Evolutionary conservation across 148 eudicot species (phyloP).

Genomic region (Vaccinium vitisidaea): DNA sequence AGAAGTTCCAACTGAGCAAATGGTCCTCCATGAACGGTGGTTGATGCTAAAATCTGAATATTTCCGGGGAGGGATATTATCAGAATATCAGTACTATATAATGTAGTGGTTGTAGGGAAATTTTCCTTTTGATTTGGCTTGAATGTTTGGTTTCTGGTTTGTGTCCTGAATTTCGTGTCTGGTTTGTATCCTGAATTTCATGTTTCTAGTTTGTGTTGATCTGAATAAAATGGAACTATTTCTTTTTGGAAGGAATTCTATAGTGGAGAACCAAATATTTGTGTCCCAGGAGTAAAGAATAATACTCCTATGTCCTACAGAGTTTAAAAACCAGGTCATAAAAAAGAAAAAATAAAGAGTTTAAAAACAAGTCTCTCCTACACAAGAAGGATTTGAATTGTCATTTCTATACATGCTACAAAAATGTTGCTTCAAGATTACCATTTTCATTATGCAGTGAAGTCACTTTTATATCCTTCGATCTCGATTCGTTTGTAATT

Average conservation of each 20-base stretch:
- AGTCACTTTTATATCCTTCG: too few relatives aligned
- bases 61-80: not conserved
- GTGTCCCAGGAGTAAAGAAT: not conserved
- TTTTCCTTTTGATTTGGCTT: not conserved
- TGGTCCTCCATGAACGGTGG: constrained; percentile 17
- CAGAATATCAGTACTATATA: not conserved
- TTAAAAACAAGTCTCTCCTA: not conserved
- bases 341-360: too few relatives aligned
- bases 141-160: not conserved
- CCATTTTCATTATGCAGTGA: not conserved
- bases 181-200: not conserved
- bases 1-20: constrained; percentile 27
- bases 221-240: not conserved
- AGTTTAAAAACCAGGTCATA: not conserved
- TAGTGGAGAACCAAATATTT: not conserved
- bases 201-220: not conserved
- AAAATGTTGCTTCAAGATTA: too few relatives aligned
- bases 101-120: not conserved
- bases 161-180: not conserved
- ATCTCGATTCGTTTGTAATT: too few relatives aligned
- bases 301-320: not conserved
- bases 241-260: not conserved
- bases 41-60: not conserved
- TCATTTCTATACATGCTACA: too few relatives aligned
- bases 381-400: not conserved